Evolutionary conservation across 768 basidiomycete genomes (phyloP).

Genomic region (Russula foetens): DNA sequence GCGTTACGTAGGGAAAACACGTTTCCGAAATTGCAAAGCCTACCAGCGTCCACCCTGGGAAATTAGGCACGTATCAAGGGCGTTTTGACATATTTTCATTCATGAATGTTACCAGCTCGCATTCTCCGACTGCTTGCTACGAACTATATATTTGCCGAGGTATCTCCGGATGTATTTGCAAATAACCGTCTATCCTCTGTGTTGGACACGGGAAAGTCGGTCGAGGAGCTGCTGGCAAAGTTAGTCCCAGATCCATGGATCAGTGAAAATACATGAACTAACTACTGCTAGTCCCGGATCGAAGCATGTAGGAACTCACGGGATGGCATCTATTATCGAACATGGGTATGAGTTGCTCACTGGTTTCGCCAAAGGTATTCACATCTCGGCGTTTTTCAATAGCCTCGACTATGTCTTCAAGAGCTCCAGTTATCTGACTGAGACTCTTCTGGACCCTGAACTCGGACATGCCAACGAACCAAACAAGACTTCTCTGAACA

Average conservation of each 20-base stretch:
- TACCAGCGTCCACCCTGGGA: conserved; percentile 16
- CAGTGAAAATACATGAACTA: neutral
- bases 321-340: conserved; percentile 1
- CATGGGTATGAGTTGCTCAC: neutral
- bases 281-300: neutral
- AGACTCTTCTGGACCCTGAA: conserved; percentile 16
- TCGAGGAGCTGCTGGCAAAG: conserved; percentile 17
- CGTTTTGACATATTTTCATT: neutral
- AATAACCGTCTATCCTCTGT: no score
- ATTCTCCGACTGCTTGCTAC: conserved; percentile 26
- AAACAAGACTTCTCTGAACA: neutral
- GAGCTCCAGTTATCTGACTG: no score
- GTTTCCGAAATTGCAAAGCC: conserved; percentile 31
- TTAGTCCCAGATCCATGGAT: neutral
- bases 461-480: neutral
- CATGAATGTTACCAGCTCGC: no score
- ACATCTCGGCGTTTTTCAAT: no score
- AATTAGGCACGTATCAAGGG: no score
- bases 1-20: conserved; percentile 22
- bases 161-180: no score
- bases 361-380: neutral
- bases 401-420: conserved; percentile 20
- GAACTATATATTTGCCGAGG: conserved; percentile 27
- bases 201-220: conserved; percentile 25
- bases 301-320: conserved; percentile 1